Percentiles rank a stretch among this genome's conserved stretches.
Conservation (phyloP, 345 rosid species). For the Melastoma malabathricum region DNA sequence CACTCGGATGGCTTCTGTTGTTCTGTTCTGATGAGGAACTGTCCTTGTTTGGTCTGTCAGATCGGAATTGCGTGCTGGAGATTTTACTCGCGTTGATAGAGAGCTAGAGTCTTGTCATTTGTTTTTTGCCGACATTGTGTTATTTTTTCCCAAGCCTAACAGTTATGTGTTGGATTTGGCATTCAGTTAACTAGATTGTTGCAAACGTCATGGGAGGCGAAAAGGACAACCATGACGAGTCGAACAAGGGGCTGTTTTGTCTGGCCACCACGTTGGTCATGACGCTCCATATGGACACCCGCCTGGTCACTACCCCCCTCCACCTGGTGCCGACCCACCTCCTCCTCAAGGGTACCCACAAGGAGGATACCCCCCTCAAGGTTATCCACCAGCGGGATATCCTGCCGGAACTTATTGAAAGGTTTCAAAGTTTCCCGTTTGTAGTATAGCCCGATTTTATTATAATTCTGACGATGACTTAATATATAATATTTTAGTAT, state of each 20-base stretch:
- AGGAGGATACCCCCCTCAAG: constrained; percentile 14
- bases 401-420: constrained; percentile 9
- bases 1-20: no score
- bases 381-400: constrained; percentile 24
- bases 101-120: neutral
- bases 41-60: no score
- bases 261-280: constrained; percentile 21
- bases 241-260: constrained; percentile 41
- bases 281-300: constrained; percentile 18
- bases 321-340: constrained; percentile 11
- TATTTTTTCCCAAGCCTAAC: neutral
- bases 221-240: constrained; percentile 24
- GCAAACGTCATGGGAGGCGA: constrained; percentile 45
- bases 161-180: neutral
- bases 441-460: no score
- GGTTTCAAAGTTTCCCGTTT: no score
- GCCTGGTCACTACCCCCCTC: constrained; percentile 23
- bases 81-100: no score
- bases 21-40: no score
- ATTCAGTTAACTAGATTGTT: neutral
- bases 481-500: no score
- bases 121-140: no score
- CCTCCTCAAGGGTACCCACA: constrained; percentile 21
- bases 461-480: no score
- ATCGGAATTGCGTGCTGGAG: no score